A percentile compares a stretch with the other conserved stretches of the same genome.
Conservation (phyloP, 305 asterid genomes). For the Petunia hybrid region DNA sequence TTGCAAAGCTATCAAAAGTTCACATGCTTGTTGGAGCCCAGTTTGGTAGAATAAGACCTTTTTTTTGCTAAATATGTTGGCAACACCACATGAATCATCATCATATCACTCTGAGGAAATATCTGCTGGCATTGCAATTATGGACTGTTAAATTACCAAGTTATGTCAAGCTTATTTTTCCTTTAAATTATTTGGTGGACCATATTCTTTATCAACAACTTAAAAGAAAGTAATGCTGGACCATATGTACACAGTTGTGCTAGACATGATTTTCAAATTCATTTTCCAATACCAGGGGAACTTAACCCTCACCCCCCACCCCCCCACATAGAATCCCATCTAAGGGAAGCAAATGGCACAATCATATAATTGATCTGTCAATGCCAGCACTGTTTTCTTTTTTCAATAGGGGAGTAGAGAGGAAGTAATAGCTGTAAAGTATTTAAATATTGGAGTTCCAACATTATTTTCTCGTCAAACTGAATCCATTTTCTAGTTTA, state of each 20-base stretch:
- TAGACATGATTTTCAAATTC: constrained; percentile 17
- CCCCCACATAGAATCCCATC: not conserved
- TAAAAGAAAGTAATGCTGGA: constrained; percentile 28
- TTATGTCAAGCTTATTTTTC: not conserved
- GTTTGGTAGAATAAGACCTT: constrained; percentile 42
- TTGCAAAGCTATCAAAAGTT: constrained; percentile 51
- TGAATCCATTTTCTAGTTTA: too few relatives aligned
- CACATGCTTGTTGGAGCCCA: constrained; percentile 52
- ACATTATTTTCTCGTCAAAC: too few relatives aligned
- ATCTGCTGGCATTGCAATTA: constrained; percentile 18
- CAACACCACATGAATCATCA: constrained; percentile 25
- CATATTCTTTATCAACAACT: constrained; percentile 19
- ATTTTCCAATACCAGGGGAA: not conserved
- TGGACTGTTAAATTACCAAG: constrained; percentile 2
- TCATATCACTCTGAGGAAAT: constrained; percentile 29
- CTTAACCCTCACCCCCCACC: not conserved
- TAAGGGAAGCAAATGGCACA: constrained; percentile 5
- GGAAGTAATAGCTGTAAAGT: not conserved
- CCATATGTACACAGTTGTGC: constrained; percentile 28
- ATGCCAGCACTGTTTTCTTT: not conserved
- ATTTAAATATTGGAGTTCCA: not conserved
- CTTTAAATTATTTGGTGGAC: constrained; percentile 9
- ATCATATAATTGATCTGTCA: constrained; percentile 28
- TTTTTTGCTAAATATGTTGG: not conserved
- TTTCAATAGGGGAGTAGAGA: constrained; percentile 18